A percentile compares a stretch with the other conserved stretches of the same genome.
Conservation (phyloP, 23 red algal species). For the Cyanidioschyzon merolae region DNA sequence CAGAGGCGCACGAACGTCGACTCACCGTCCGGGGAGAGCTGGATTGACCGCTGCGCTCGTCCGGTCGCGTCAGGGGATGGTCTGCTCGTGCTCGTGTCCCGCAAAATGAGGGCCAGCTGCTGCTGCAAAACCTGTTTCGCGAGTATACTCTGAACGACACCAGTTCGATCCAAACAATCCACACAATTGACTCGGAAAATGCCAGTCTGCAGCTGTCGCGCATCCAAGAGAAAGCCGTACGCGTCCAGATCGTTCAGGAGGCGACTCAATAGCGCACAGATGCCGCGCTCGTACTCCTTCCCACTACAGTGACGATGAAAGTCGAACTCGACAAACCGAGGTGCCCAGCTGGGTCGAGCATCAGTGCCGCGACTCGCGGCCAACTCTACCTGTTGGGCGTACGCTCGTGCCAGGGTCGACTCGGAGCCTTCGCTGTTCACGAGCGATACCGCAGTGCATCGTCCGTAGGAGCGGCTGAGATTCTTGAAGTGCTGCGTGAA, state of each 20-base stretch:
- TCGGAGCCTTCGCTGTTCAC: constrained; percentile 73
- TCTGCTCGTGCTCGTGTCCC: neutral
- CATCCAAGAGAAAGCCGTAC: constrained; percentile 31
- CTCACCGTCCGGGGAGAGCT: constrained; percentile 49
- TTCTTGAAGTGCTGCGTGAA: constrained; percentile 69
- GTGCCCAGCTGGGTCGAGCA: constrained; percentile 16
- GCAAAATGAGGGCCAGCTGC: constrained; percentile 35
- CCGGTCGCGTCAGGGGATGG: neutral
- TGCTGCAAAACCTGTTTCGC: constrained; percentile 31
- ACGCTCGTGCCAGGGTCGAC: constrained; percentile 50
- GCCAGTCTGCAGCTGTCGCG: constrained; percentile 38
- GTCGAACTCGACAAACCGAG: constrained; percentile 74
- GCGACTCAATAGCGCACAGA: constrained; percentile 39
- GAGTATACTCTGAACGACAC: constrained; percentile 78
- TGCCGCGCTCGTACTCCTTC: constrained; percentile 78
- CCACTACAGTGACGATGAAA: constrained; percentile 80
- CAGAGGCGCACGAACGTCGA: constrained; percentile 71
- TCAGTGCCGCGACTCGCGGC: constrained; percentile 12
- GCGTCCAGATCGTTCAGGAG: constrained; percentile 34
- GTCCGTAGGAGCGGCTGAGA: constrained; percentile 44
- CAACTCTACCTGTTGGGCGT: constrained; percentile 59
- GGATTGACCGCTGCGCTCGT: neutral
- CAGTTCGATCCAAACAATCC: constrained; percentile 91
- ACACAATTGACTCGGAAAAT: constrained; percentile 98
- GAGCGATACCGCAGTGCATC: constrained; percentile 55